A percentile compares a stretch with the other conserved stretches of the same genome.
These are phyloP conservation scores for Diaporthe aspalathi DNA, from an alignment of 2,329 filamentous ascomycete genomes.

Conservation along the genomic window DNA sequence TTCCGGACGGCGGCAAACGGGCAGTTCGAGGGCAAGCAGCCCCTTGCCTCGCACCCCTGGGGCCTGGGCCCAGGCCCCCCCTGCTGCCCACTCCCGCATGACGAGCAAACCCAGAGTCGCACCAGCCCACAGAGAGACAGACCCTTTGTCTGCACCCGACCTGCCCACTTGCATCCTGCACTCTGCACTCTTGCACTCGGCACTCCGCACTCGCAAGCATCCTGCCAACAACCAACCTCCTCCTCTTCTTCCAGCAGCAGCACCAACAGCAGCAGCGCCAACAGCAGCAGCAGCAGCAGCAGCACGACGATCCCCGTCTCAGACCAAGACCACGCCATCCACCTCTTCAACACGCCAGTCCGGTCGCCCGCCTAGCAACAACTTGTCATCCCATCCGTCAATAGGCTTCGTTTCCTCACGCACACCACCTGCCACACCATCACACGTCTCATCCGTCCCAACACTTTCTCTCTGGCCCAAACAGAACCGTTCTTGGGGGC, in stretches of 20 bases:
- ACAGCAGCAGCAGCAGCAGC: conserved; percentile 13
- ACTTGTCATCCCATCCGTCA: conserved; percentile 27
- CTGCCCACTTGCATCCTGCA: conserved; percentile 14
- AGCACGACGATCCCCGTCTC: conserved; percentile 26
- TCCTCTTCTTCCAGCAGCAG: neutral
- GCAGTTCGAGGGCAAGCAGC: neutral
- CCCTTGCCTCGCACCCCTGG: neutral
- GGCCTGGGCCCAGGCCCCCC: no score
- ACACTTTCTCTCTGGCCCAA: conserved; percentile 27
- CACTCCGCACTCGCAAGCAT: neutral
- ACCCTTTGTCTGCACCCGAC: no score
- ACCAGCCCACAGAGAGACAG: neutral
- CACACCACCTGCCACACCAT: conserved; percentile 9
- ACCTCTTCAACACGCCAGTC: conserved; percentile 10
- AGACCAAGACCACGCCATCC: conserved; percentile 4
- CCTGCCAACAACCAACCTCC: conserved; percentile 1
- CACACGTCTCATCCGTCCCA: conserved; percentile 28
- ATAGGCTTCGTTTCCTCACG: conserved; percentile 19
- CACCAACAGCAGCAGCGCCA: neutral
- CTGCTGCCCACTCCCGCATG: conserved; percentile 16
- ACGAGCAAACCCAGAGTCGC: conserved; percentile 20
- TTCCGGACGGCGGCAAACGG: conserved; percentile 17
- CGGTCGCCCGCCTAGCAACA: neutral
- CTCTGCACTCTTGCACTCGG: neutral
- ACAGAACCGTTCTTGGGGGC: conserved; percentile 34